phyloP scores from a whole-genome alignment of 257 asterid species.

The Phtheirospermum japonicum region DNA sequence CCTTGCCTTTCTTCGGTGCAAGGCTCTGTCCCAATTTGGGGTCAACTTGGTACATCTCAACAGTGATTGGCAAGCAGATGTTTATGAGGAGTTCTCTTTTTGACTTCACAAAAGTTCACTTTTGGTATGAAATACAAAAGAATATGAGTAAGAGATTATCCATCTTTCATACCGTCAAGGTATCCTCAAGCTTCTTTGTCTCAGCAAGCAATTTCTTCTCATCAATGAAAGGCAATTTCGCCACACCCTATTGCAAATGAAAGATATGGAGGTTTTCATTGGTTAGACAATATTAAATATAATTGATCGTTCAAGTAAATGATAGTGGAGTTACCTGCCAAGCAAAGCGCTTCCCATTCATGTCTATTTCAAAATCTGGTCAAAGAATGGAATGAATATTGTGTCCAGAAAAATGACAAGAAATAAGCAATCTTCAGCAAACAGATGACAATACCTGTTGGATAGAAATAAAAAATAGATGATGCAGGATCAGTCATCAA shows the following conservation, averaged over 20 bases:
- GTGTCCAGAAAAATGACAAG: constrained; percentile 21
- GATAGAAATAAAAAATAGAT: constrained; percentile 74
- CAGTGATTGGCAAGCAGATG: constrained; percentile 6
- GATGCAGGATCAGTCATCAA: constrained; percentile 92
- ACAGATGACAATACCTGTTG: constrained; percentile 55
- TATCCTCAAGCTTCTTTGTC: constrained; percentile 75
- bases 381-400: constrained; percentile 22
- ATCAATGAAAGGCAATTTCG: constrained; percentile 91
- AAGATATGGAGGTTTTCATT: constrained; percentile 11
- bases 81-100: constrained; percentile 1
- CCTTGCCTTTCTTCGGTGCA: background rate
- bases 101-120: constrained; percentile 7
- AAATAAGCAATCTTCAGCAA: constrained; percentile 14
- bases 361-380: constrained; percentile 88
- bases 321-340: constrained; percentile 70
- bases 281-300: constrained; percentile 16
- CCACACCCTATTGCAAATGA: constrained; percentile 66
- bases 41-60: constrained; percentile 10
- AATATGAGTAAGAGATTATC: constrained; percentile 15
- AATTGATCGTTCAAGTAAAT: constrained; percentile 23
- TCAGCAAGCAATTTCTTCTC: constrained; percentile 86
- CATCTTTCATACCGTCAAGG: constrained; percentile 70
- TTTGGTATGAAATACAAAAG: background rate
- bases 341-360: constrained; percentile 95
- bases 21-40: background rate